Conservation (phyloP, 192 early-diverging fungal species). For the Backusella circina region DNA sequence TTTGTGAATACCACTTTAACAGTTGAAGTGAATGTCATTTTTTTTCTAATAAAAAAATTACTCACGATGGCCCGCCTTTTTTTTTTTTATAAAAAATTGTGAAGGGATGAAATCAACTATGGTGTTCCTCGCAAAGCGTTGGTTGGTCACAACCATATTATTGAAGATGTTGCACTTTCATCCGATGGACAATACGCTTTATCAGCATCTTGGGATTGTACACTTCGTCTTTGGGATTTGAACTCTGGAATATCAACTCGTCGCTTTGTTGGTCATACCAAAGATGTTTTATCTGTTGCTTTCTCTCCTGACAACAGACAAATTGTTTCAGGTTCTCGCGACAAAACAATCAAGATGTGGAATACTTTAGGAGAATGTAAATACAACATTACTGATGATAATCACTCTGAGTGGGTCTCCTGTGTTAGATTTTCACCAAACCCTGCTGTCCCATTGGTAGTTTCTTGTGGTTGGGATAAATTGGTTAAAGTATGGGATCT, state of each 20-base stretch:
- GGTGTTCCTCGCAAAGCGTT: constrained; percentile 85
- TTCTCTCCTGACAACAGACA: constrained; percentile 99
- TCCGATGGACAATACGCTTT: constrained; percentile 97
- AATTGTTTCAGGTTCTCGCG: constrained; percentile 96
- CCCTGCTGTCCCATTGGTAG: constrained; percentile 92
- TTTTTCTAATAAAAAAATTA: neutral
- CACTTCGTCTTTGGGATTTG: constrained; percentile 98
- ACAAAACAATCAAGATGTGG: constrained; percentile 99
- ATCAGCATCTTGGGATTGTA: constrained; percentile 98
- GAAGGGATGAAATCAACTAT: constrained; percentile 84
- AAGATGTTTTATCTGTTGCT: constrained; percentile 95
- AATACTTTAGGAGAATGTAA: constrained; percentile 99
- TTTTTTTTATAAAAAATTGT: neutral
- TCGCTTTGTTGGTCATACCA: constrained; percentile 92
- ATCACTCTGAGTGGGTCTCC: constrained; percentile 96
- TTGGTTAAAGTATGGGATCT: constrained; percentile 99
- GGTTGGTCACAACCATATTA: constrained; percentile 97
- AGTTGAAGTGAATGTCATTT: constrained; percentile 17
- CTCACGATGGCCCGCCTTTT: constrained; percentile 15
- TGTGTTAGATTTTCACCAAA: constrained; percentile 99
- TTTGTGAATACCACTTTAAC: neutral
- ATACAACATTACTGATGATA: constrained; percentile 92
- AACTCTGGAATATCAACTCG: constrained; percentile 90
- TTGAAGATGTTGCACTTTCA: constrained; percentile 95
- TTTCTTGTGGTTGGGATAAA: constrained; percentile 98